phyloP scores from a whole-genome alignment of 805 yeast genomes.

The Sugiyamaella marilandica region DNA sequence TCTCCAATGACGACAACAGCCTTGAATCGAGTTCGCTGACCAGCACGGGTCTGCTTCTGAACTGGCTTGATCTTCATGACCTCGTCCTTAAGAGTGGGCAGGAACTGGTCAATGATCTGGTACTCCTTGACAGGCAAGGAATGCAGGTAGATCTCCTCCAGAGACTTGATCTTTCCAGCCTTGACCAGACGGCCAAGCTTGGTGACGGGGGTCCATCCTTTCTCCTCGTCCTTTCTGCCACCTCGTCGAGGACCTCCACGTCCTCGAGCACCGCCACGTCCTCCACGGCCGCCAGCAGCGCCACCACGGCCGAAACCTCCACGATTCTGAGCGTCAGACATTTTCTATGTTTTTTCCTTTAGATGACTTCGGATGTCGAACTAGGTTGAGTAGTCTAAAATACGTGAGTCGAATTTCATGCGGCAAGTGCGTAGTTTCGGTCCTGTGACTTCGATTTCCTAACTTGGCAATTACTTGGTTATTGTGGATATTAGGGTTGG shows the following conservation, averaged over 20 bases:
- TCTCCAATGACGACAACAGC: slow-evolving; percentile 99
- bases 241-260: slow-evolving; percentile 65
- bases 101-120: slow-evolving; percentile 95
- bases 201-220: slow-evolving; percentile 99
- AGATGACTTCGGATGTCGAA: slow-evolving; percentile 4
- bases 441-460: neutral
- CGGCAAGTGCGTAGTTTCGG: neutral
- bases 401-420: neutral
- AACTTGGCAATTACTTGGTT: neutral
- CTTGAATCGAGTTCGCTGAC: slow-evolving; percentile 99
- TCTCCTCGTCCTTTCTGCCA: slow-evolving; percentile 87
- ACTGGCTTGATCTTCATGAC: slow-evolving; percentile 99
- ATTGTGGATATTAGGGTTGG: no score
- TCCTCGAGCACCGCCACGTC: slow-evolving; percentile 39
- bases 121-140: slow-evolving; percentile 98
- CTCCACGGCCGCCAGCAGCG: slow-evolving; percentile 28
- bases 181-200: slow-evolving; percentile 99
- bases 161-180: slow-evolving; percentile 94
- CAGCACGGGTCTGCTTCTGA: slow-evolving; percentile 99
- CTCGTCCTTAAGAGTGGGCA: slow-evolving; percentile 95
- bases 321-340: slow-evolving; percentile 32
- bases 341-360: slow-evolving; percentile 14
- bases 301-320: slow-evolving; percentile 40
- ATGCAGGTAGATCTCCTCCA: slow-evolving; percentile 99
- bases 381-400: neutral